Percentiles rank a stretch among this genome's conserved stretches.
These are phyloP conservation scores for Ceratocystis variospora DNA, from an alignment of 2,329 filamentous ascomycete species.

Conservation along the genomic window DNA sequence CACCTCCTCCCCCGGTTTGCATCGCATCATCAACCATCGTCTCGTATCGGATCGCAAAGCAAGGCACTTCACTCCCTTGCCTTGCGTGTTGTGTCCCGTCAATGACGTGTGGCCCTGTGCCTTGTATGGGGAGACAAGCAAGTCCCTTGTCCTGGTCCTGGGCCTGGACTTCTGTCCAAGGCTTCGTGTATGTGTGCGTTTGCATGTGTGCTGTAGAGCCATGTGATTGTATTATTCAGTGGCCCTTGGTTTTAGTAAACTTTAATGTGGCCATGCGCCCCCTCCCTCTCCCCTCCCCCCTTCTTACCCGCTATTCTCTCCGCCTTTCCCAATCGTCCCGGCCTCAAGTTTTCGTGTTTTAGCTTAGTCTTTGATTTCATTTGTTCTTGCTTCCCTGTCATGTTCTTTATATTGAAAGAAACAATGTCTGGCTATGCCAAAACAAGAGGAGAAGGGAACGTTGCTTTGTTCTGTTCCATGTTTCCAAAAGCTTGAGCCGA, in stretches of 20 bases:
- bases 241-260: too few species aligned
- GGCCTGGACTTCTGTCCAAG: neutral
- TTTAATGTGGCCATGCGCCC: too few species aligned
- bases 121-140: neutral
- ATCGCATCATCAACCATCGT: neutral
- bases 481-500: neutral
- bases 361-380: too few species aligned
- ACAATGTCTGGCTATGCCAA: neutral
- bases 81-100: conserved; percentile 1
- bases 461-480: neutral
- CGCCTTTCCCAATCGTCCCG: too few species aligned
- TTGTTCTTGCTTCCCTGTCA: neutral
- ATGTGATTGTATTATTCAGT: too few species aligned
- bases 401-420: neutral
- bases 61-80: conserved; percentile 7
- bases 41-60: neutral
- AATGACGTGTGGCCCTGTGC: conserved; percentile 9
- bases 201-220: neutral
- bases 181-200: neutral
- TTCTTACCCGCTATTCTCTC: too few species aligned
- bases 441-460: neutral
- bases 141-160: neutral
- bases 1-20: neutral
- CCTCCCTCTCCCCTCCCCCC: too few species aligned
- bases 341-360: neutral